phyloP scores from a whole-genome alignment of 768 basidiomycete species.

The Pulveroboletus sp. region DNA sequence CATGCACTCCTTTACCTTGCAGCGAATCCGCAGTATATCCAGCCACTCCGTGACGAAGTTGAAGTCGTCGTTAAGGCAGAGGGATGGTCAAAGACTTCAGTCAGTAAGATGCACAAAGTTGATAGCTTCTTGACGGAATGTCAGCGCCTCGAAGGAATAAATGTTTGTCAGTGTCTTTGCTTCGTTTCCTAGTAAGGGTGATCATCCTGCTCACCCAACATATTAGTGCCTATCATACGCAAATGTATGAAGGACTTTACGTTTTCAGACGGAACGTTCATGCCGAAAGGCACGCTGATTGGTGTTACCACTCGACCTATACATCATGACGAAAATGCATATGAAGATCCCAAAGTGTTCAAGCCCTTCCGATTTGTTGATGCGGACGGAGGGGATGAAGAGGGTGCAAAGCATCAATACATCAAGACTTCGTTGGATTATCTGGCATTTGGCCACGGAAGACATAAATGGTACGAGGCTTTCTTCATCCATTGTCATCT shows the following conservation, averaged over 20 bases:
- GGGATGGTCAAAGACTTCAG: conserved; percentile 17
- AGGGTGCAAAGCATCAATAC: conserved; percentile 32
- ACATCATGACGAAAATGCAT: conserved; percentile 23
- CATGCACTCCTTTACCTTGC: conserved; percentile 11
- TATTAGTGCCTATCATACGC: conserved; percentile 7
- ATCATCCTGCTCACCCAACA: background rate
- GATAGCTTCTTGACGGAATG: conserved; percentile 19
- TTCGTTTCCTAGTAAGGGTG: background rate
- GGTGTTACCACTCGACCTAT: conserved; percentile 20
- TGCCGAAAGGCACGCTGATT: conserved; percentile 33
- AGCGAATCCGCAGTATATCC: conserved; percentile 13
- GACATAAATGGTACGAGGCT: conserved; percentile 11
- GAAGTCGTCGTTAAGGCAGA: conserved; percentile 9
- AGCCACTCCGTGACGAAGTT: conserved; percentile 16
- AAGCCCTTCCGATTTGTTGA: conserved; percentile 38
- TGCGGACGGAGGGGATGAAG: conserved; percentile 26
- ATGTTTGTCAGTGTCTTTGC: conserved; percentile 15
- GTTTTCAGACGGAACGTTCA: conserved; percentile 37
- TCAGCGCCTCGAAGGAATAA: conserved; percentile 31
- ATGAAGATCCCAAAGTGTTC: conserved; percentile 30
- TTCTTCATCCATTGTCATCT: background rate
- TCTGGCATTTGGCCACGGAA: conserved; percentile 36
- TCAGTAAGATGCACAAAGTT: conserved; percentile 18
- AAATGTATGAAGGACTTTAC: conserved; percentile 13
- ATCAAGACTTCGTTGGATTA: conserved; percentile 29